These are phyloP conservation scores for Bothriochloa decipiens DNA, from an alignment of 176 grass and related monocot genomes.

Conservation along the genomic window DNA sequence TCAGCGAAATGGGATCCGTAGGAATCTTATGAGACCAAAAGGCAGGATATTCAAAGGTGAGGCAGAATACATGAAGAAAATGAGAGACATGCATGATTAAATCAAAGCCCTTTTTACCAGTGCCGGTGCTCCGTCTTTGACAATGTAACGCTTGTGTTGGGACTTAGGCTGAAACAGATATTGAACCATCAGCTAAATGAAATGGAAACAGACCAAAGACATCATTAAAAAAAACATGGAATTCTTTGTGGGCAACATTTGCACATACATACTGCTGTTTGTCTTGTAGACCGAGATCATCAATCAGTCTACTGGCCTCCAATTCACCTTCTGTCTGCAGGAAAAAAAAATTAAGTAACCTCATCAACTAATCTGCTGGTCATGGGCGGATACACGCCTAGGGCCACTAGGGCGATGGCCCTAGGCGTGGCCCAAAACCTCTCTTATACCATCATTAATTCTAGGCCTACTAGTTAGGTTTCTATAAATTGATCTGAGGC, in stretches of 20 bases:
- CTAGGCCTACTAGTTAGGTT: too few species aligned
- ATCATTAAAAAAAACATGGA: conserved; percentile 1
- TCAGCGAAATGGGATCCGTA: conserved; percentile 69
- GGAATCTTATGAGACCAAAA: conserved; percentile 66
- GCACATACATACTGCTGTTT: conserved; percentile 83
- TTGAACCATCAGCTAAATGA: conserved; percentile 34
- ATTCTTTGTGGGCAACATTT: conserved; percentile 40
- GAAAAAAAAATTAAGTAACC: conserved; percentile 1
- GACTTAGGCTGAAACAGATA: conserved; percentile 71
- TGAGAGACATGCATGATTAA: neutral
- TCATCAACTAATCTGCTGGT: conserved; percentile 14
- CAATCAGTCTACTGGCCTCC: conserved; percentile 77
- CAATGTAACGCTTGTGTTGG: conserved; percentile 90
- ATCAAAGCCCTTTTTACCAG: conserved; percentile 63
- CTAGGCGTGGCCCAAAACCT: too few species aligned
- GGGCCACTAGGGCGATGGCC: too few species aligned
- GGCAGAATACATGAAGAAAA: conserved; percentile 3
- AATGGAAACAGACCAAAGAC: neutral
- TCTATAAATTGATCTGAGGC: too few species aligned
- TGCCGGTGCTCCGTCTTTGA: conserved; percentile 75
- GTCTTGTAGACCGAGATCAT: conserved; percentile 74
- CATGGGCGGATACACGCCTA: too few species aligned
- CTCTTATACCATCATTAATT: too few species aligned
- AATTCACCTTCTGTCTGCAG: conserved; percentile 57
- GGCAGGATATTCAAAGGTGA: conserved; percentile 15